Evolutionary conservation across 768 basidiomycete species (phyloP).

Genomic region (Russula griseocarnosa): DNA sequence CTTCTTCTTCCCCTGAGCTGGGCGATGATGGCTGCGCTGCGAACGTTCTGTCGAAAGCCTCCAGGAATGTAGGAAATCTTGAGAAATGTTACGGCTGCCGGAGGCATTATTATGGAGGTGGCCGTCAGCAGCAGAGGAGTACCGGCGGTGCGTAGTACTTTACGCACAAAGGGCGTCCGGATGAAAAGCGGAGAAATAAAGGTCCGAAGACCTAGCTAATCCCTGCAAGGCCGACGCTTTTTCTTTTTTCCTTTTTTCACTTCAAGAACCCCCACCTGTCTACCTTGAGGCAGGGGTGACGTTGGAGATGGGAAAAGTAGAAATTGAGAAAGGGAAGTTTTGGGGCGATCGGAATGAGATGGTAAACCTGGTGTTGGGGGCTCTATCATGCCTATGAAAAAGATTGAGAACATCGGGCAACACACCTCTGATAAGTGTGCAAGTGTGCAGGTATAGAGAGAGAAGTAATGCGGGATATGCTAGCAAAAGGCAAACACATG

Average conservation of each 20-base stretch:
- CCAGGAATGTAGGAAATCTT: constrained; percentile 29
- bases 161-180: constrained; percentile 28
- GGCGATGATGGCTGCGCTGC: constrained; percentile 26
- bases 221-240: constrained; percentile 14
- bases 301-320: constrained; percentile 17
- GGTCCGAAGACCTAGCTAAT: constrained; percentile 27
- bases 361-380: constrained; percentile 6
- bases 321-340: constrained; percentile 13
- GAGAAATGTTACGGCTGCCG: constrained; percentile 19
- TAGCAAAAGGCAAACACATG: constrained; percentile 23
- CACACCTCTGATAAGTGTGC: constrained; percentile 24
- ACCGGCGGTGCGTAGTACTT: constrained; percentile 23
- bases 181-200: constrained; percentile 28
- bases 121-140: constrained; percentile 24
- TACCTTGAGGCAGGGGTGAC: constrained; percentile 26
- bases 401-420: constrained; percentile 10
- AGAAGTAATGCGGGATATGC: constrained; percentile 23
- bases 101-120: constrained; percentile 25
- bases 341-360: constrained; percentile 20
- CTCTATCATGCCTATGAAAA: constrained; percentile 18
- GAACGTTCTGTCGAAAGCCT: constrained; percentile 29
- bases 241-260: constrained; percentile 13
- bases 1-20: constrained; percentile 13
- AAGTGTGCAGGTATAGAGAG: constrained; percentile 10
- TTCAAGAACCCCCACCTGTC: constrained; percentile 21